phyloP scores from a whole-genome alignment of 352 stramenopile genomes.

The Pythium chondricola region DNA sequence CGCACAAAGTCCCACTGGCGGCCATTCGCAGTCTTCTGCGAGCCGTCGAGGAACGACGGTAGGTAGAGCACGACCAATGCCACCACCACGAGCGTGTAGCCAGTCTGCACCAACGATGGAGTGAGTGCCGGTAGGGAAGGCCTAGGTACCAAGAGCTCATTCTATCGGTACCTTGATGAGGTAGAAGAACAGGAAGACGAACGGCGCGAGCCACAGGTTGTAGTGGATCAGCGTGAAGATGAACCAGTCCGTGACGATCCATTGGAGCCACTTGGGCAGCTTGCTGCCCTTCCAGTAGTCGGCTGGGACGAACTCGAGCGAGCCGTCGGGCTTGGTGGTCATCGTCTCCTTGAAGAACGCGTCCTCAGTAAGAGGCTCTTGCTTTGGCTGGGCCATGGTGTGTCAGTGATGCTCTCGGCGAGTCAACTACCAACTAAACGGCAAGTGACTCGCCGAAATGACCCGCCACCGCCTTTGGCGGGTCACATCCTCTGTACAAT shows the following conservation, averaged over 20 bases:
- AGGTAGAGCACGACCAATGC: conserved; percentile 54
- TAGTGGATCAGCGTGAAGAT: conserved; percentile 71
- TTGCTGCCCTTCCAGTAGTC: conserved; percentile 39
- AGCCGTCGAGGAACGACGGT: conserved; percentile 50
- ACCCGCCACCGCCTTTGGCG: too few relatives aligned
- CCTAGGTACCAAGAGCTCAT: not conserved
- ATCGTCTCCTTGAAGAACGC: too few relatives aligned
- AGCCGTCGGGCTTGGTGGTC: too few relatives aligned
- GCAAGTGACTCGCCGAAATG: too few relatives aligned
- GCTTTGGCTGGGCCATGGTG: too few relatives aligned
- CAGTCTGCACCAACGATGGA: too few relatives aligned
- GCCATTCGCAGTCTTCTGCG: conserved; percentile 45
- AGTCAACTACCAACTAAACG: too few relatives aligned
- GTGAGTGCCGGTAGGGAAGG: not conserved
- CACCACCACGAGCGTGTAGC: conserved; percentile 45
- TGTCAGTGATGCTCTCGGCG: too few relatives aligned
- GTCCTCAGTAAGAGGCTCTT: too few relatives aligned
- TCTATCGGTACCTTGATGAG: conserved; percentile 45
- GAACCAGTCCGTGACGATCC: conserved; percentile 33
- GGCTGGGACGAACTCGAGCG: conserved; percentile 33
- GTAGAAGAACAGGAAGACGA: conserved; percentile 54
- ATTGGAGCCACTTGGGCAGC: conserved; percentile 41
- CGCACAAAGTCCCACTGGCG: conserved; percentile 49
- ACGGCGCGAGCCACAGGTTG: conserved; percentile 52
- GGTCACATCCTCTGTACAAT: too few relatives aligned